Percentiles rank a stretch among this genome's conserved stretches.
Conservation (phyloP, 108 stramenopile genomes). For the Aureococcus anophagefferens region DNA sequence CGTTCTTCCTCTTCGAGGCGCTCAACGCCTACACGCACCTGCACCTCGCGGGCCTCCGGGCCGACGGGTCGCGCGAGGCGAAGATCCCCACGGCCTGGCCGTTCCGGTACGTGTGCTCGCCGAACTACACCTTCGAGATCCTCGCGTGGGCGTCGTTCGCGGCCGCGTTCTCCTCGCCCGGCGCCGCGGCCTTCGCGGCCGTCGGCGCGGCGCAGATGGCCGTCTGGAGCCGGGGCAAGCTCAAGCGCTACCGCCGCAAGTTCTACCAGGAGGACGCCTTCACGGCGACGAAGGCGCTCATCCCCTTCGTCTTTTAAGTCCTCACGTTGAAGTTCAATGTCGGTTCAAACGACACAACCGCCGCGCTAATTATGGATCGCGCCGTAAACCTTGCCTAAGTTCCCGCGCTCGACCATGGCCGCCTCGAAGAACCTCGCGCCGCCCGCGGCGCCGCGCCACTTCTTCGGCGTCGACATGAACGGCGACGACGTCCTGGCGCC, state of each 20-base stretch:
- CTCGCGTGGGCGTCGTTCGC: conserved; percentile 14
- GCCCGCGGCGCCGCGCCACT: too few relatives aligned
- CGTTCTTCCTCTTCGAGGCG: conserved; percentile 12
- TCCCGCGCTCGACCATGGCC: too few relatives aligned
- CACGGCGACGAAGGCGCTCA: background rate
- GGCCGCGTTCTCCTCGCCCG: conserved; percentile 3
- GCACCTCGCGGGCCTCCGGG: conserved; percentile 7
- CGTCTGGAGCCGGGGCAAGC: conserved; percentile 17
- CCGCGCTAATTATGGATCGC: too few relatives aligned
- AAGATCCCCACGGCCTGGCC: conserved; percentile 13
- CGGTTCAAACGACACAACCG: too few relatives aligned
- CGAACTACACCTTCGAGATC: conserved; percentile 32
- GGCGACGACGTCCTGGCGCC: too few relatives aligned
- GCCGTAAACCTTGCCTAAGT: too few relatives aligned
- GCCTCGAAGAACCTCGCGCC: too few relatives aligned
- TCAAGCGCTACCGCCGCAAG: conserved; percentile 10
- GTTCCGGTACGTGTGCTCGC: conserved; percentile 17
- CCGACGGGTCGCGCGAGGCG: conserved; percentile 1
- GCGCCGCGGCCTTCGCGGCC: conserved; percentile 12
- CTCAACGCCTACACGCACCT: conserved; percentile 16
- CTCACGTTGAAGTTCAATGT: too few relatives aligned
- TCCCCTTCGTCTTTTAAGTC: background rate
- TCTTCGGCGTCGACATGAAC: too few relatives aligned
- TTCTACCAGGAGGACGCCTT: background rate
- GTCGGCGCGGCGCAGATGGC: conserved; percentile 21